Percentiles rank a stretch among this genome's conserved stretches.
Evolutionary conservation across 2,329 filamentous ascomycete genomes (phyloP).

Genomic region (Sporothrix variecibatus): DNA sequence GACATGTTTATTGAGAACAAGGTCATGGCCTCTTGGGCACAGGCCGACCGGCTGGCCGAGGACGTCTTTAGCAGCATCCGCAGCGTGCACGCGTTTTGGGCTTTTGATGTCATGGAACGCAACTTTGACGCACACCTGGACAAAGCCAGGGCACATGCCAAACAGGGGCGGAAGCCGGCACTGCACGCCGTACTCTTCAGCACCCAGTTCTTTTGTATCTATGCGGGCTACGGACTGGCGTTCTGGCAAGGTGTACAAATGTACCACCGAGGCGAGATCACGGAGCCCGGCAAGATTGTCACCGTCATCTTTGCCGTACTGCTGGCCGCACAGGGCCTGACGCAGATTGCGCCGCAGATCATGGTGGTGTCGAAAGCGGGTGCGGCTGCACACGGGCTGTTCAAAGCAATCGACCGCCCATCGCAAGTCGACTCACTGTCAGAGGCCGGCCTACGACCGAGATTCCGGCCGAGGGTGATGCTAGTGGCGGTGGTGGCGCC

Average conservation of each 20-base stretch:
- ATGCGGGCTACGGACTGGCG: conserved; percentile 49
- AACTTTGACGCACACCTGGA: conserved; percentile 48
- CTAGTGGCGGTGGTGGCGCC: conserved; percentile 40
- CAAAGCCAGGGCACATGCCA: conserved; percentile 42
- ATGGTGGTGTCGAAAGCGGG: conserved; percentile 82
- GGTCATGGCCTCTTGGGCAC: conserved; percentile 42
- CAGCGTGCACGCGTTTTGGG: conserved; percentile 51
- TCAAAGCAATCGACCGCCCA: conserved; percentile 78
- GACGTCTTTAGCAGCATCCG: conserved; percentile 52
- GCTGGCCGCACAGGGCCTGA: conserved; percentile 59
- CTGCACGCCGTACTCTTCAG: conserved; percentile 49
- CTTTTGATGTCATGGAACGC: conserved; percentile 36
- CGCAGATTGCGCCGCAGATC: conserved; percentile 85
- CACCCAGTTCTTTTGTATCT: conserved; percentile 51
- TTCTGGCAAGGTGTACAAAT: conserved; percentile 56
- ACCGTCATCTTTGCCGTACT: conserved; percentile 36
- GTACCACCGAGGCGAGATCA: conserved; percentile 48
- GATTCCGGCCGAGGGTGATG: conserved; percentile 47
- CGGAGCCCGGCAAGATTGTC: conserved; percentile 42
- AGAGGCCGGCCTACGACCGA: conserved; percentile 40
- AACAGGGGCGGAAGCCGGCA: conserved; percentile 45
- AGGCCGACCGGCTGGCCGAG: conserved; percentile 50
- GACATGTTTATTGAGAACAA: conserved; percentile 53
- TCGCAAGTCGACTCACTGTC: conserved; percentile 54
- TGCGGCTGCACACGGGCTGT: background rate